Evolutionary conservation across 2,329 filamentous ascomycete genomes (phyloP).

Genomic region (Neoscytalidium dimidiatum): DNA sequence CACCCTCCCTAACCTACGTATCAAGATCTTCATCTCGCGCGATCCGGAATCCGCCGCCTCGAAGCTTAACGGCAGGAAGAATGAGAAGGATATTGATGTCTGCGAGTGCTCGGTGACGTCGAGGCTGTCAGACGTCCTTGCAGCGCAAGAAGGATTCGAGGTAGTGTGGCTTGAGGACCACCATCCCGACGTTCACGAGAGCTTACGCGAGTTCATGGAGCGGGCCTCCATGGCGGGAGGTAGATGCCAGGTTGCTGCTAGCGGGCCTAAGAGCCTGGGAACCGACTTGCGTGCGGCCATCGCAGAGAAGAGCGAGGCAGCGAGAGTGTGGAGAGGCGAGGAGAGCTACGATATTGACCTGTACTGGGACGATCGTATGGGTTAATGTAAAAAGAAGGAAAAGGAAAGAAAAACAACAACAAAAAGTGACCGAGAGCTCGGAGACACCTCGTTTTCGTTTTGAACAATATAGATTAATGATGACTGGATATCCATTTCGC

Average conservation of each 20-base stretch:
- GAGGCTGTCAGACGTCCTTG: slow-evolving; percentile 7
- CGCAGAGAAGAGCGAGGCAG: slow-evolving; percentile 33
- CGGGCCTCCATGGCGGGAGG: slow-evolving; percentile 27
- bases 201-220: slow-evolving; percentile 30
- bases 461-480: slow-evolving; percentile 15
- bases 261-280: slow-evolving; percentile 35
- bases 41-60: background rate
- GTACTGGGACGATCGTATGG: slow-evolving; percentile 35
- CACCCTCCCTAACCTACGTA: background rate
- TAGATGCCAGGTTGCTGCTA: slow-evolving; percentile 33
- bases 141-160: slow-evolving; percentile 22
- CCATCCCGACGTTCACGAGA: slow-evolving; percentile 25
- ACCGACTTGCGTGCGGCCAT: slow-evolving; percentile 35
- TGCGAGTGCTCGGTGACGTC: slow-evolving; percentile 2
- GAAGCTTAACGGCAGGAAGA: background rate
- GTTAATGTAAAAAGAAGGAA: slow-evolving; percentile 15
- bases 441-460: background rate
- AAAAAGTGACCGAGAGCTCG: background rate
- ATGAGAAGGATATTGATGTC: background rate
- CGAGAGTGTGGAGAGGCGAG: slow-evolving; percentile 35
- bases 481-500: slow-evolving; percentile 16
- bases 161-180: slow-evolving; percentile 28
- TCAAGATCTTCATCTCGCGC: slow-evolving; percentile 16
- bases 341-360: slow-evolving; percentile 33
- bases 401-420: background rate